Conservation (phyloP, 2,329 filamentous ascomycete genomes). For the Pseudocercospora vitis region DNA sequence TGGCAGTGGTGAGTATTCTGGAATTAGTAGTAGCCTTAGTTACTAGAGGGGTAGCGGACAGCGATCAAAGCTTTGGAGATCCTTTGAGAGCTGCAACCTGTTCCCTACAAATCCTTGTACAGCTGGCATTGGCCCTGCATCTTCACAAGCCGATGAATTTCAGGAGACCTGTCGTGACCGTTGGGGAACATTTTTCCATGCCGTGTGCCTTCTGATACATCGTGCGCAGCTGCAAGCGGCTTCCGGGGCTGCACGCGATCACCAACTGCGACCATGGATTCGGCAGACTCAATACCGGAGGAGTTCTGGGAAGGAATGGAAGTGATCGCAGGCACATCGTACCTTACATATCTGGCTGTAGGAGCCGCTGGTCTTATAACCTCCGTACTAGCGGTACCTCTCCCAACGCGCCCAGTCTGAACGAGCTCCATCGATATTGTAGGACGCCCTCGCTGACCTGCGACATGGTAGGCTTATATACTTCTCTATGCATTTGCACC, state of each 20-base stretch:
- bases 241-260: neutral
- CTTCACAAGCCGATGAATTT: neutral
- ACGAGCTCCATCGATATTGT: neutral
- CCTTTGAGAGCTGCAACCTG: constrained; percentile 2
- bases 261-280: constrained; percentile 30
- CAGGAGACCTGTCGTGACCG: neutral
- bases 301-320: constrained; percentile 34
- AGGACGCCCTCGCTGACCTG: constrained; percentile 13
- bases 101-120: neutral
- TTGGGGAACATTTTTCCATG: neutral
- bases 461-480: constrained; percentile 30
- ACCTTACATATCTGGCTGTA: constrained; percentile 28
- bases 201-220: neutral
- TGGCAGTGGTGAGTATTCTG: too few relatives aligned
- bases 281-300: constrained; percentile 34
- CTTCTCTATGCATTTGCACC: constrained; percentile 75
- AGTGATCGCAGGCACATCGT: constrained; percentile 26
- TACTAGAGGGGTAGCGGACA: neutral
- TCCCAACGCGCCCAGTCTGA: neutral
- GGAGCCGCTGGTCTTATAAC: constrained; percentile 29
- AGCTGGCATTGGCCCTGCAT: constrained; percentile 4
- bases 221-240: neutral
- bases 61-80: neutral
- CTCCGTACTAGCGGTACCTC: constrained; percentile 19
- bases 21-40: too few relatives aligned